phyloP scores from a whole-genome alignment of 108 stramenopile species.

The Cyclotella cryptica region DNA sequence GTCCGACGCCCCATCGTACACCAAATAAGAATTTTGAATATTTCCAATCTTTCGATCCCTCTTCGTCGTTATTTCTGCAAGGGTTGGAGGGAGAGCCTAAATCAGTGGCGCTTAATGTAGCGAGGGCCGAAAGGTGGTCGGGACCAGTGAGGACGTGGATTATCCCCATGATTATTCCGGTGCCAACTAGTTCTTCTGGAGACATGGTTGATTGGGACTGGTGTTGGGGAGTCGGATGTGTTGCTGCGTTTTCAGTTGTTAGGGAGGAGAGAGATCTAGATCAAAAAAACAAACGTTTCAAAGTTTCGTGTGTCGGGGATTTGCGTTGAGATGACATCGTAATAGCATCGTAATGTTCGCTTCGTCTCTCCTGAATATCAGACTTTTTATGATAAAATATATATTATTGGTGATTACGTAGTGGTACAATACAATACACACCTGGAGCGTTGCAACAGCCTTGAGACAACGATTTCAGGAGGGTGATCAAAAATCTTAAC shows the following conservation, averaged over 20 bases:
- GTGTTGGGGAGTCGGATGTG: not conserved
- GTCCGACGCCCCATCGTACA: conserved; percentile 78
- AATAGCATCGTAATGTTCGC: no score
- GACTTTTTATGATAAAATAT: no score
- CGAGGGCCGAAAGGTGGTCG: conserved; percentile 81
- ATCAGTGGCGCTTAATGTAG: conserved; percentile 63
- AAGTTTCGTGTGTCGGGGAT: no score
- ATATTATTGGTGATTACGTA: no score
- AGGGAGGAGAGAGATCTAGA: no score
- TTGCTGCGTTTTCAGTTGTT: not conserved
- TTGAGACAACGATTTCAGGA: no score
- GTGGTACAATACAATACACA: no score
- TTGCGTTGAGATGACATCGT: no score
- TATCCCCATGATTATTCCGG: conserved; percentile 60
- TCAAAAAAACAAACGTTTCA: no score
- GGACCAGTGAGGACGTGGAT: conserved; percentile 84
- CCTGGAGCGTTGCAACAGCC: no score
- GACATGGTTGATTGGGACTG: not conserved
- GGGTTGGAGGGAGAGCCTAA: conserved; percentile 7
- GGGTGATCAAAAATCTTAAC: no score
- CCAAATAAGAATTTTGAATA: conserved; percentile 56
- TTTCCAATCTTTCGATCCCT: not conserved
- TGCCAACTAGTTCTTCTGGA: conserved; percentile 21
- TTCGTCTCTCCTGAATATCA: no score
- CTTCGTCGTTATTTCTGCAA: conserved; percentile 22